A percentile compares a stretch with the other conserved stretches of the same genome.
These are phyloP conservation scores for Schwanniomyces vanrijiae DNA, from an alignment of 805 yeast genomes.

Conservation along the genomic window DNA sequence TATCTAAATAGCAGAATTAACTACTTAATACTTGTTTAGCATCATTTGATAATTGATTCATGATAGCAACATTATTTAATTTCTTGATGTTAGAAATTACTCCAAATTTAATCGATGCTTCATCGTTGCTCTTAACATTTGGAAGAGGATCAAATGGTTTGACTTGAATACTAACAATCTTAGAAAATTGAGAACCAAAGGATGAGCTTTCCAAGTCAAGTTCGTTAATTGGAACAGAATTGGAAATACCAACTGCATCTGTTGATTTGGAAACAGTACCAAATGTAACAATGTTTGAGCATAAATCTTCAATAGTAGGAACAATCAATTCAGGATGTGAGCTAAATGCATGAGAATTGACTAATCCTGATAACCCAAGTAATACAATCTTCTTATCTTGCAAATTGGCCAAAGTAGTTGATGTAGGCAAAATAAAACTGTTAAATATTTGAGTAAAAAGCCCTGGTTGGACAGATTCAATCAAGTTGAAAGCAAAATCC, in stretches of 20 bases:
- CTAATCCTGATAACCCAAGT: constrained; percentile 49
- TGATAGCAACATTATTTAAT: constrained; percentile 22
- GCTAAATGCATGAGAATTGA: constrained; percentile 25
- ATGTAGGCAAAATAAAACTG: constrained; percentile 53
- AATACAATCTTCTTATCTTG: constrained; percentile 55
- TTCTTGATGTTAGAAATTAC: constrained; percentile 26
- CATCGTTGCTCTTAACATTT: constrained; percentile 41
- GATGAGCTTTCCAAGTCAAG: constrained; percentile 63
- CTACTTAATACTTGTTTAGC: constrained; percentile 12
- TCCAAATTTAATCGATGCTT: constrained; percentile 23
- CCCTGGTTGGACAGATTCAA: constrained; percentile 71
- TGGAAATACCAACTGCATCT: constrained; percentile 7
- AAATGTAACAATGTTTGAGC: constrained; percentile 27
- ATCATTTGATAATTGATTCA: constrained; percentile 25
- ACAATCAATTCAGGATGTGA: constrained; percentile 20
- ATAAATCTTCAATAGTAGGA: constrained; percentile 33
- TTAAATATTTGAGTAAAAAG: constrained; percentile 51
- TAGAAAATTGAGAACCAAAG: constrained; percentile 85
- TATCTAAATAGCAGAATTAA: neutral
- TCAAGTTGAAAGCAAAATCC: constrained; percentile 57
- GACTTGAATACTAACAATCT: constrained; percentile 59
- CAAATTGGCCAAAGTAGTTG: constrained; percentile 48
- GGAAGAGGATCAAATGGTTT: constrained; percentile 73
- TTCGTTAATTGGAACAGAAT: constrained; percentile 39
- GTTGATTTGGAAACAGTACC: constrained; percentile 23